Percentiles rank a stretch among this genome's conserved stretches.
phyloP scores from a whole-genome alignment of 2,329 filamentous ascomycete species.

The Aspergillus latus region DNA sequence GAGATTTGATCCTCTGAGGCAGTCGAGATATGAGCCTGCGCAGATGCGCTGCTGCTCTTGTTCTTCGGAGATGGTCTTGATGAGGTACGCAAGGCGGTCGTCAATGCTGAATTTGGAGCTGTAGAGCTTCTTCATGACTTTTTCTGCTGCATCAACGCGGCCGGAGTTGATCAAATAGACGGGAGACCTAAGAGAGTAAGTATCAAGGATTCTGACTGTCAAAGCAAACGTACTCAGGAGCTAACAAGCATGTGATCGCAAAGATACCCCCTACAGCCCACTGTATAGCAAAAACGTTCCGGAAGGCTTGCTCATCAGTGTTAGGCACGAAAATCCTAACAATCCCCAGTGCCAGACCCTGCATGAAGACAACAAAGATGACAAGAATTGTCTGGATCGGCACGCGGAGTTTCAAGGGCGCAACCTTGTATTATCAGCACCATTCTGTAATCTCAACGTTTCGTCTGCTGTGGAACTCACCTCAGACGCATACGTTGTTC shows the following conservation, averaged over 20 bases:
- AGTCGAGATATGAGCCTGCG: constrained; percentile 14
- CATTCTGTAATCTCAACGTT: neutral
- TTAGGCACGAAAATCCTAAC: constrained; percentile 20
- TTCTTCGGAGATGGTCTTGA: constrained; percentile 15
- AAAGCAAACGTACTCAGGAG: constrained; percentile 14
- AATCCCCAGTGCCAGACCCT: constrained; percentile 18
- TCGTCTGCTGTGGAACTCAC: constrained; percentile 2
- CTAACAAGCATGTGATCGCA: constrained; percentile 13
- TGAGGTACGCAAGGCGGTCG: constrained; percentile 3
- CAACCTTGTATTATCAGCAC: neutral
- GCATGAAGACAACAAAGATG: constrained; percentile 21
- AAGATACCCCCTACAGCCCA: constrained; percentile 19
- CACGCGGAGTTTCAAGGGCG: constrained; percentile 11
- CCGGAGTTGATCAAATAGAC: constrained; percentile 11
- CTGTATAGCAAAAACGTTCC: constrained; percentile 22
- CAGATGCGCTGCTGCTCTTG: constrained; percentile 9
- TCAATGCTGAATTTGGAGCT: constrained; percentile 11
- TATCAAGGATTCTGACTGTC: neutral
- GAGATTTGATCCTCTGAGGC: constrained; percentile 17
- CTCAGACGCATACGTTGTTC: constrained; percentile 23
- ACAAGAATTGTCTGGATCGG: constrained; percentile 17
- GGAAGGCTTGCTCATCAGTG: constrained; percentile 13
- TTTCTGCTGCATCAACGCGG: constrained; percentile 11
- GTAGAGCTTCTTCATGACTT: constrained; percentile 14
- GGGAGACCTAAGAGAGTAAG: constrained; percentile 6